These are phyloP conservation scores for Ophiorrhiza pumila DNA, from an alignment of 257 asterid genomes.

Conservation along the genomic window DNA sequence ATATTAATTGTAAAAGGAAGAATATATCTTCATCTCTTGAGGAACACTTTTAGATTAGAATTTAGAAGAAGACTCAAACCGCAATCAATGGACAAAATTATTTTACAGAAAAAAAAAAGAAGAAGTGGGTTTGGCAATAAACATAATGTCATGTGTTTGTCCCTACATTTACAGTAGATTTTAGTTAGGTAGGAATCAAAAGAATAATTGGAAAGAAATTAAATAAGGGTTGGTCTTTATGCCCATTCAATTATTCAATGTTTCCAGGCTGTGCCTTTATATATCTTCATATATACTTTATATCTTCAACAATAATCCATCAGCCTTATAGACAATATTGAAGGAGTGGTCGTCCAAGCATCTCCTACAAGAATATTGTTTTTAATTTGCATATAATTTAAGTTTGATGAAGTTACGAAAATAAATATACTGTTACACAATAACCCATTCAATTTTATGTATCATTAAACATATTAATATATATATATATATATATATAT, in stretches of 20 bases:
- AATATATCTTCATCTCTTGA: too few species aligned
- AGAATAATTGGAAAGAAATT: constrained; percentile 6
- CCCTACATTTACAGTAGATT: constrained; percentile 15
- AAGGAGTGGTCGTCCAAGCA: background rate
- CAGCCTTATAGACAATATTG: background rate
- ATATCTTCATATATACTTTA: background rate
- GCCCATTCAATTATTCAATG: constrained; percentile 6
- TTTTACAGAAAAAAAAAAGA: background rate
- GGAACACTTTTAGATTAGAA: constrained; percentile 1
- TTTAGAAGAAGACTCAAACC: constrained; percentile 19
- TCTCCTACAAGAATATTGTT: background rate
- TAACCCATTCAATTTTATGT: too few species aligned
- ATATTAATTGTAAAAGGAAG: constrained; percentile 17
- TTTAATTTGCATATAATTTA: background rate
- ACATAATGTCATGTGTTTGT: constrained; percentile 12
- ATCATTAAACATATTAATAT: too few species aligned
- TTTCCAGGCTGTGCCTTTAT: constrained; percentile 16
- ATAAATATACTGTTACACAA: too few species aligned
- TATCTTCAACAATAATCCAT: background rate
- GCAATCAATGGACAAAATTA: constrained; percentile 19
- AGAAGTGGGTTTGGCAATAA: background rate
- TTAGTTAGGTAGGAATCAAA: constrained; percentile 16
- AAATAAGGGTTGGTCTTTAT: constrained; percentile 8
- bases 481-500: too few species aligned
- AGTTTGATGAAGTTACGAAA: too few species aligned